These are phyloP conservation scores for Phaffomyces antillensis DNA, from an alignment of 805 yeast genomes.

Conservation along the genomic window DNA sequence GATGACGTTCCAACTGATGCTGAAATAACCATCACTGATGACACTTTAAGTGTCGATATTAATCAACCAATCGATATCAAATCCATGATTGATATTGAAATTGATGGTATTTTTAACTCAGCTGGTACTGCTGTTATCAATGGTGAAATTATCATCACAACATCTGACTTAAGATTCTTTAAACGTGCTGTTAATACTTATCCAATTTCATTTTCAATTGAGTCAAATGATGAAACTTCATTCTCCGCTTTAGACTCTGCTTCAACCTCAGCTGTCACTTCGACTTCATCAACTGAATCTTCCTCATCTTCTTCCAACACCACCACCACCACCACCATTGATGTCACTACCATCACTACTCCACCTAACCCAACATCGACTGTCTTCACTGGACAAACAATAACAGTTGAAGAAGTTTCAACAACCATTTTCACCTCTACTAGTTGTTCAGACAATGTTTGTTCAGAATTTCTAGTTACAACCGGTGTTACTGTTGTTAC, in stretches of 20 bases:
- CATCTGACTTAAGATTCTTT: neutral
- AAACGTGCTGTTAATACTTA: neutral
- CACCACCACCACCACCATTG: neutral
- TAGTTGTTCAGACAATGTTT: neutral
- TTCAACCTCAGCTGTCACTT: neutral
- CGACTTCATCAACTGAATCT: neutral
- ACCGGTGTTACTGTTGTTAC: conserved; percentile 1
- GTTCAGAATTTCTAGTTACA: neutral
- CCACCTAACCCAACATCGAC: neutral
- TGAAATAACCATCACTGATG: neutral
- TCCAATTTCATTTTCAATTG: neutral
- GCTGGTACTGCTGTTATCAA: neutral
- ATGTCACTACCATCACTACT: neutral
- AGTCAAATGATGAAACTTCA: neutral
- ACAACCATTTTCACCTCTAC: neutral
- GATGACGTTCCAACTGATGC: conserved; percentile 8
- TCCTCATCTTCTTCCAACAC: neutral
- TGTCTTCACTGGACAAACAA: neutral
- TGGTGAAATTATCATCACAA: neutral
- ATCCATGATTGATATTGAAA: neutral
- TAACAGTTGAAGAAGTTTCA: neutral
- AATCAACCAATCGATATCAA: conserved; percentile 10
- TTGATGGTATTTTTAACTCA: conserved; percentile 1
- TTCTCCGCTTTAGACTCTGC: neutral
- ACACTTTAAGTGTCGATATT: neutral